Percentiles rank a stretch among this genome's conserved stretches.
phyloP scores from a whole-genome alignment of 169 alveolate species.

The Cryptosporidium andersoni region DNA sequence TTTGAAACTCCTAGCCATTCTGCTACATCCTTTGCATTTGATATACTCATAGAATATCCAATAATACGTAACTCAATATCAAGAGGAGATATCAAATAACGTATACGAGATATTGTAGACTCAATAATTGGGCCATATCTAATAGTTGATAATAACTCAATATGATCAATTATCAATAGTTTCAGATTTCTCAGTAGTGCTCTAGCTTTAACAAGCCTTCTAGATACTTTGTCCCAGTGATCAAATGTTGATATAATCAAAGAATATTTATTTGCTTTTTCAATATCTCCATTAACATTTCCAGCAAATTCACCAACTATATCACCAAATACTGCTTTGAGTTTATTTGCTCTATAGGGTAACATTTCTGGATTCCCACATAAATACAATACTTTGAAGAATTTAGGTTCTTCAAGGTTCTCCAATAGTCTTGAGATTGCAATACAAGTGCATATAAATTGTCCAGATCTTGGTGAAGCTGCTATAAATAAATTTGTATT shows the following conservation, averaged over 20 bases:
- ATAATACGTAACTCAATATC: slow-evolving; percentile 28
- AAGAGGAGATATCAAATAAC: slow-evolving; percentile 56
- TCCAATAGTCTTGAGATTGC: slow-evolving; percentile 37
- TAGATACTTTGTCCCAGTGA: slow-evolving; percentile 48
- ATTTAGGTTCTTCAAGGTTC: background rate
- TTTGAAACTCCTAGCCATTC: slow-evolving; percentile 63
- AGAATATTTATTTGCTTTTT: background rate
- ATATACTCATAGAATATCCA: slow-evolving; percentile 57
- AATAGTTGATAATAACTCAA: slow-evolving; percentile 12
- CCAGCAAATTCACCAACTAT: slow-evolving; percentile 9
- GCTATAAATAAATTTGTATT: slow-evolving; percentile 39
- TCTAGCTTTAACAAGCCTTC: slow-evolving; percentile 10
- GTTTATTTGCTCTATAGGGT: slow-evolving; percentile 5
- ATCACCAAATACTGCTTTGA: slow-evolving; percentile 26
- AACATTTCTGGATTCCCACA: slow-evolving; percentile 28
- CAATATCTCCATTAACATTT: background rate
- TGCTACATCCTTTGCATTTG: slow-evolving; percentile 63
- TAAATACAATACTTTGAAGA: slow-evolving; percentile 25
- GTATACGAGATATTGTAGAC: slow-evolving; percentile 44
- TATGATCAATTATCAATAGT: slow-evolving; percentile 20
- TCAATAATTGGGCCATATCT: slow-evolving; percentile 17
- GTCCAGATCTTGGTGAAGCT: slow-evolving; percentile 58
- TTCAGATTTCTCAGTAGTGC: slow-evolving; percentile 15
- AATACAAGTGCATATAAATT: slow-evolving; percentile 61
- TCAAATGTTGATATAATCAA: slow-evolving; percentile 38